Conservation (phyloP, 129 eudicot species). For the Daucus carota region DNA sequence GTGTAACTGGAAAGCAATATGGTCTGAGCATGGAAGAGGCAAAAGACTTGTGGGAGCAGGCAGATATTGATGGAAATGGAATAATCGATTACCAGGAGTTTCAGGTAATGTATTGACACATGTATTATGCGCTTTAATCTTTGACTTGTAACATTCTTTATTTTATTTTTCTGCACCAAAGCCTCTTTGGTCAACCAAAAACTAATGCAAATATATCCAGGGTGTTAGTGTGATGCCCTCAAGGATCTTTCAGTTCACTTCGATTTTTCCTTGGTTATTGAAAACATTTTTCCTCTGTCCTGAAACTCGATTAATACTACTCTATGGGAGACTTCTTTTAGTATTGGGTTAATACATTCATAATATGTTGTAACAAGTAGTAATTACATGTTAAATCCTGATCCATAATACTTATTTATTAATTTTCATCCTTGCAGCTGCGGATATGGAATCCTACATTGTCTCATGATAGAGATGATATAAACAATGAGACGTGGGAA, state of each 20-base stretch:
- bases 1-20: slow-evolving; percentile 51
- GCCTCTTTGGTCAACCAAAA: neutral
- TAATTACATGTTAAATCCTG: neutral
- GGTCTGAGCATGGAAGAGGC: slow-evolving; percentile 74
- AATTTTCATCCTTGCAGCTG: slow-evolving; percentile 39
- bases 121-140: neutral
- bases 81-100: slow-evolving; percentile 70
- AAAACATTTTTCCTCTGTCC: neutral
- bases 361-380: neutral
- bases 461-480: slow-evolving; percentile 33
- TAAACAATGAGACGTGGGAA: slow-evolving; percentile 21
- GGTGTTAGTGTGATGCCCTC: neutral
- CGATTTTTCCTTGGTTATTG: neutral
- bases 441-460: slow-evolving; percentile 67
- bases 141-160: neutral
- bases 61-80: slow-evolving; percentile 82
- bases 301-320: neutral
- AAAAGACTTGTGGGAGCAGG: slow-evolving; percentile 83
- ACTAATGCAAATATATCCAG: neutral
- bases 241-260: neutral
- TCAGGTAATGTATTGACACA: slow-evolving; percentile 34
- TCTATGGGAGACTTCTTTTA: neutral
- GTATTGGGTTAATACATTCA: neutral
- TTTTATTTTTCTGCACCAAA: neutral
- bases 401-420: neutral